These are phyloP conservation scores for Solanum stenotomum DNA, from an alignment of 257 asterid genomes.

Conservation along the genomic window DNA sequence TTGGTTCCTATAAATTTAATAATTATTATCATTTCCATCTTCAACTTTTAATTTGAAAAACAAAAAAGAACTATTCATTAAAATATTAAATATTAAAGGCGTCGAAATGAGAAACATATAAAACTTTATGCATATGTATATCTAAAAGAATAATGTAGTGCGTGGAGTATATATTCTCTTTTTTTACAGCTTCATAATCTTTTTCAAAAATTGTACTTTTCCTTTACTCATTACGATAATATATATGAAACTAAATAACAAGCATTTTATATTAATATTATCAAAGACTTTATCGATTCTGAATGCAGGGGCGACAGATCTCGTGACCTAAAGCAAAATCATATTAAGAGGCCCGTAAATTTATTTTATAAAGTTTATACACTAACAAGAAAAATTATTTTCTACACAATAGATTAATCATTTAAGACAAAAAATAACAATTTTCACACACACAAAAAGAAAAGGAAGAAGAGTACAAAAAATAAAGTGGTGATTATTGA, in stretches of 20 bases:
- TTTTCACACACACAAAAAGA: no score
- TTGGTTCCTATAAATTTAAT: neutral
- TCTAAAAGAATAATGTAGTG: neutral
- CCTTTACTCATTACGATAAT: neutral
- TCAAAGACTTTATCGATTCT: no score
- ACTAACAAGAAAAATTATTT: no score
- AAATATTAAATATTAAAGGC: neutral
- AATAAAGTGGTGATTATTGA: no score
- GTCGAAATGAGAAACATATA: neutral
- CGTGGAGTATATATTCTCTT: neutral
- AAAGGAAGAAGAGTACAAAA: no score
- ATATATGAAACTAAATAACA: neutral
- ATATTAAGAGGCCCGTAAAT: no score
- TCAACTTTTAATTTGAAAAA: neutral
- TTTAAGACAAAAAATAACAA: no score
- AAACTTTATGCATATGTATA: neutral
- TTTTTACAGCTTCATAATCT: neutral
- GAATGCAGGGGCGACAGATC: no score
- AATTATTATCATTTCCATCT: neutral
- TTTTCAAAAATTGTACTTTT: neutral
- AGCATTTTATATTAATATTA: neutral
- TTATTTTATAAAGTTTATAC: no score
- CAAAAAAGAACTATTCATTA: neutral
- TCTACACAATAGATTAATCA: no score
- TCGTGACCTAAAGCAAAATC: no score